A percentile compares a stretch with the other conserved stretches of the same genome.
Conservation (phyloP, 2,329 filamentous ascomycete genomes). For the Xylariomycetidae sp. region DNA sequence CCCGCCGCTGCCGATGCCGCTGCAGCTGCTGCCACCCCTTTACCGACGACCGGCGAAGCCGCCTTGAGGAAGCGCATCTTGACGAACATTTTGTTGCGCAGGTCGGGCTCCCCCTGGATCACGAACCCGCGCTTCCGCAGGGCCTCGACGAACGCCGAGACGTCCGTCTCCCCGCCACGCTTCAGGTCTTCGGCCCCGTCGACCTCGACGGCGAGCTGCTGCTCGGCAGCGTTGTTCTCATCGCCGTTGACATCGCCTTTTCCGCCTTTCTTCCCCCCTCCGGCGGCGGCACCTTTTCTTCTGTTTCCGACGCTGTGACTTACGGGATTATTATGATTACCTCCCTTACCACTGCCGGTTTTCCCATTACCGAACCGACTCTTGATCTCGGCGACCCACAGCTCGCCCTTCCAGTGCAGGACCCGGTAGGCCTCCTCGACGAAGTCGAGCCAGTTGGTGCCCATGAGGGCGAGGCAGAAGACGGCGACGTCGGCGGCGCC, state of each 20-base stretch:
- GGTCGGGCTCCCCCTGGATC: slow-evolving; percentile 72
- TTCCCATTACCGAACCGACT: slow-evolving; percentile 73
- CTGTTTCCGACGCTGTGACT: slow-evolving; percentile 69
- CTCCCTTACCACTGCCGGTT: slow-evolving; percentile 37
- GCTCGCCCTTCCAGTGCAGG: slow-evolving; percentile 87
- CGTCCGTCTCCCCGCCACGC: slow-evolving; percentile 67
- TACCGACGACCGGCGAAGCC: slow-evolving; percentile 69
- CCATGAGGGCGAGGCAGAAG: slow-evolving; percentile 97
- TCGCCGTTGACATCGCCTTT: slow-evolving; percentile 38
- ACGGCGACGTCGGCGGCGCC: slow-evolving; percentile 80
- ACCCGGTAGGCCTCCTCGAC: slow-evolving; percentile 93
- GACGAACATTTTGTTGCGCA: slow-evolving; percentile 97
- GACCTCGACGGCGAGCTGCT: slow-evolving; percentile 66
- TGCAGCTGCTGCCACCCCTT: slow-evolving; percentile 50
- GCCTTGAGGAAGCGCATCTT: slow-evolving; percentile 92
- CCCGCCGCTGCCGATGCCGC: slow-evolving; percentile 34
- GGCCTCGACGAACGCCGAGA: slow-evolving; percentile 80
- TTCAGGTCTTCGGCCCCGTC: slow-evolving; percentile 59
- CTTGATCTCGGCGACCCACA: slow-evolving; percentile 98
- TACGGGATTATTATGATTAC: slow-evolving; percentile 42
- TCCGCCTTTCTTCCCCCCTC: slow-evolving; percentile 33
- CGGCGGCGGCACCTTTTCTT: slow-evolving; percentile 46
- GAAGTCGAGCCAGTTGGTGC: slow-evolving; percentile 96
- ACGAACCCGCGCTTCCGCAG: slow-evolving; percentile 77
- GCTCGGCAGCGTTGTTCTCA: slow-evolving; percentile 47